A percentile compares a stretch with the other conserved stretches of the same genome.
phyloP scores from a whole-genome alignment of 2,329 filamentous ascomycete species.

The Epichloe coenophiala region DNA sequence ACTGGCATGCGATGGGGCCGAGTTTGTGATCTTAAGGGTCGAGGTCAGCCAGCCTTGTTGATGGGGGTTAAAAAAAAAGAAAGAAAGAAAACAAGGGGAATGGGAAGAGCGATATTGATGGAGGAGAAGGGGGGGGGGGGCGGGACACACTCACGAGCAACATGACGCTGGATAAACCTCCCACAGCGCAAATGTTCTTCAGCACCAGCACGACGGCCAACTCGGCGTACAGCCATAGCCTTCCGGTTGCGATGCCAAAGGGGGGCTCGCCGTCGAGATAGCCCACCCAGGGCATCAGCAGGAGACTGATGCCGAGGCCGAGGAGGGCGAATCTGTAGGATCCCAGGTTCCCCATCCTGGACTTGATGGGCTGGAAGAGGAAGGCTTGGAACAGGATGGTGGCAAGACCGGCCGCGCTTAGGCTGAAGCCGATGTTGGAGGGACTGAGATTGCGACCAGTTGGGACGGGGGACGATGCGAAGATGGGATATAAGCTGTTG shows the following conservation, averaged over 20 bases:
- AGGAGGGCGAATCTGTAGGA: slow-evolving; percentile 70
- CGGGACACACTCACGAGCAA: slow-evolving; percentile 50
- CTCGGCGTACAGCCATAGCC: slow-evolving; percentile 63
- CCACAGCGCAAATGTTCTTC: slow-evolving; percentile 83
- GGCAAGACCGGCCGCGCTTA: slow-evolving; percentile 70
- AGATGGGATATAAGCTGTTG: slow-evolving; percentile 91
- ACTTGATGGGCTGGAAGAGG: slow-evolving; percentile 66
- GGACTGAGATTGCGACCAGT: slow-evolving; percentile 65
- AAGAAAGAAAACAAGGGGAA: no score
- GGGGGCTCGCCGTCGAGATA: slow-evolving; percentile 48
- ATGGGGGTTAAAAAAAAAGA: no score
- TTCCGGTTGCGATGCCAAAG: slow-evolving; percentile 46
- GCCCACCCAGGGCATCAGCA: slow-evolving; percentile 80
- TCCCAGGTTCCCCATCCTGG: slow-evolving; percentile 69
- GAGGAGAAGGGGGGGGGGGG: neutral
- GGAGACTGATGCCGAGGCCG: slow-evolving; percentile 69
- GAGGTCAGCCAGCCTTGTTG: neutral
- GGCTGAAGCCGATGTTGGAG: slow-evolving; percentile 68
- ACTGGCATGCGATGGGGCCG: slow-evolving; percentile 70
- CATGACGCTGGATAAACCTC: slow-evolving; percentile 79
- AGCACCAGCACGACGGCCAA: slow-evolving; percentile 69
- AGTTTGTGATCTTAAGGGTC: slow-evolving; percentile 68
- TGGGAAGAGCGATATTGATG: neutral
- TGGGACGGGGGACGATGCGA: slow-evolving; percentile 61
- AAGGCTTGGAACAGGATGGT: slow-evolving; percentile 87